Conservation (phyloP, 352 stramenopile genomes). For the Phytopythium litorale region DNA sequence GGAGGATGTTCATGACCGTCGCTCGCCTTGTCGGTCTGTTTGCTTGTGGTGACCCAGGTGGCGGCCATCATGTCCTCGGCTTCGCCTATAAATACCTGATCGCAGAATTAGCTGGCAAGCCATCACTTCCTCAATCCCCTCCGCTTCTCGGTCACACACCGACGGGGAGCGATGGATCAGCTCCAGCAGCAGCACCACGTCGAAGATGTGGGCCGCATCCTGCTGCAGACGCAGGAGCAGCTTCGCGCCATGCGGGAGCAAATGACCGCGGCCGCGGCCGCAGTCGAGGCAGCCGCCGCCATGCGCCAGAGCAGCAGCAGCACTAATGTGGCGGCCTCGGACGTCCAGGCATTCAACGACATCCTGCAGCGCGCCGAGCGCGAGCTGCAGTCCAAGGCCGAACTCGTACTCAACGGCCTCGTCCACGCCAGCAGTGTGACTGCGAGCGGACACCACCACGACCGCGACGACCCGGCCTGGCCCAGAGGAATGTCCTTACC, state of each 20-base stretch:
- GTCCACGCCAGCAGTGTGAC: slow-evolving; percentile 37
- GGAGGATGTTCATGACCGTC: slow-evolving; percentile 57
- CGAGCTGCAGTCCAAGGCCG: slow-evolving; percentile 74
- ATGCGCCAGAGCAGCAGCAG: slow-evolving; percentile 23
- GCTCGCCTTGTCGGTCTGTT: neutral
- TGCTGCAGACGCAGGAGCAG: slow-evolving; percentile 81
- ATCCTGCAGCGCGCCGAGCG: slow-evolving; percentile 67
- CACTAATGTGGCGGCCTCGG: slow-evolving; percentile 12
- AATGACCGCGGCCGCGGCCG: slow-evolving; percentile 34
- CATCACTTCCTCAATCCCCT: neutral
- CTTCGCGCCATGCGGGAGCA: slow-evolving; percentile 71
- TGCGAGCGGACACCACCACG: neutral
- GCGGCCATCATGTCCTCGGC: neutral
- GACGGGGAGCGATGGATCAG: slow-evolving; percentile 49
- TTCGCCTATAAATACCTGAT: neutral
- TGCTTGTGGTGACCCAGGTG: neutral
- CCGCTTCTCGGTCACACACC: neutral
- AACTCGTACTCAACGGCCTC: slow-evolving; percentile 71
- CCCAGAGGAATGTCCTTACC: slow-evolving; percentile 17
- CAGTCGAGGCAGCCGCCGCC: slow-evolving; percentile 25
- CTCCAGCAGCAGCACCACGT: slow-evolving; percentile 78
- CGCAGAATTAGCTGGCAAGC: slow-evolving; percentile 18
- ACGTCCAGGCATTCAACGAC: slow-evolving; percentile 54
- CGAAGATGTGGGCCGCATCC: slow-evolving; percentile 75
- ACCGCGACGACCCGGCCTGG: neutral